Percentiles rank a stretch among this genome's conserved stretches.
Evolutionary conservation across 495 filamentous ascomycete species (phyloP).

Genomic region (Tuber brumale): DNA sequence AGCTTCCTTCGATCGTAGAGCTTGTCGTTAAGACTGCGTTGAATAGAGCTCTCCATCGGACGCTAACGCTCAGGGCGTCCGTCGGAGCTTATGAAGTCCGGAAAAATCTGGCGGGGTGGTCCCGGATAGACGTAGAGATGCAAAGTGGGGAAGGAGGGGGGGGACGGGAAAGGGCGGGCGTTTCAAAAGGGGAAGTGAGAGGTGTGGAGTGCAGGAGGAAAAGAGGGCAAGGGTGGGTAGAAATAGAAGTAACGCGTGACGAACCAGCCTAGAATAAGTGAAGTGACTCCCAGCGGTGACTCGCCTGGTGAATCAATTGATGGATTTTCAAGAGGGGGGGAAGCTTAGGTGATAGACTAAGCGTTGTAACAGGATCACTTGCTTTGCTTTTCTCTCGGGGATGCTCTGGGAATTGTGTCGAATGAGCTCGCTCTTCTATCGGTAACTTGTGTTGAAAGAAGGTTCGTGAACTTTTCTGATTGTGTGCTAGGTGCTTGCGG

Average conservation of each 20-base stretch:
- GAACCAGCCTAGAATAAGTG: not conserved
- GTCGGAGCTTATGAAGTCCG: not conserved
- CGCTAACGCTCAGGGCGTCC: not conserved
- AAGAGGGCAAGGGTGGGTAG: not conserved
- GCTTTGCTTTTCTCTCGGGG: not conserved
- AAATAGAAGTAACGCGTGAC: not conserved
- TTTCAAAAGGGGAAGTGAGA: not conserved
- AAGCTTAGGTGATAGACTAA: not conserved
- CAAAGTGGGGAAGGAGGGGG: not conserved
- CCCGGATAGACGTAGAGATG: not conserved
- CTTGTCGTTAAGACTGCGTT: conserved; percentile 92
- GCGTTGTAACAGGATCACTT: not conserved
- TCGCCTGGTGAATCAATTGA: not conserved
- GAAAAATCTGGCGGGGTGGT: not conserved
- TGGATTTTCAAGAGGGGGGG: not conserved
- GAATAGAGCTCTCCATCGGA: conserved; percentile 78
- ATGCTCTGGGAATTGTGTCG: not conserved
- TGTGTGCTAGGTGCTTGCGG: not conserved
- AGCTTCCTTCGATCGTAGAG: conserved; percentile 96
- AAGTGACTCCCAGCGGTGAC: not conserved
- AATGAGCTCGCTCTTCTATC: not conserved
- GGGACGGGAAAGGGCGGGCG: not conserved
- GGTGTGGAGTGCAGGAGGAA: not conserved
- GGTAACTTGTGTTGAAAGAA: not conserved
- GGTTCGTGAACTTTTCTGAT: not conserved